Base-by-base conservation (phyloP, 1,139 yeast genomes). In the Hanseniaspora gamundiae region DNA sequence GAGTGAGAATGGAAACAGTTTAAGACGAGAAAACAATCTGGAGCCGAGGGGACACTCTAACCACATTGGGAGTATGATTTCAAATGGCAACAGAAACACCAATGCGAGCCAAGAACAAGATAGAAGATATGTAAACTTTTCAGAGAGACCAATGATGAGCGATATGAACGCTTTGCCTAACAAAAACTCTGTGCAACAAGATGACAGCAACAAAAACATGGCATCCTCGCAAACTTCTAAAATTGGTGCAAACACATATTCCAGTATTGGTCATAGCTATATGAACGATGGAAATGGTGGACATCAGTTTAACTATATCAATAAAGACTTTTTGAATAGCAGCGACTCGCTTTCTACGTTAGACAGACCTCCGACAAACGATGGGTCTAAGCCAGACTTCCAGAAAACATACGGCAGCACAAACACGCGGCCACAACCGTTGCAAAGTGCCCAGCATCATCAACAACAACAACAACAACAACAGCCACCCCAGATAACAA, bases 291-390 rank as follows among this genome's bases (percentile, higher is more conserved):
- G 35, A 28, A 39, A 40, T 27, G 28, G 42, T 14, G 43, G 39
- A 20, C 44, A 41, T 19, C 46, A 47, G 17, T 51, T 50, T 30
- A 46, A 48, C 14, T 49, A 49, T 29, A 50, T 50, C 16, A 51
- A 51, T 33, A 47, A 33, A 26, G 52, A 50, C 24, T 47, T 51
- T 30, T 39, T 44, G 22, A 41, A 44, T 20, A 44, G 47, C 19
- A 24, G 28, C 17, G 39, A 36, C 17, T 36, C 39, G 10, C 20
- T 36, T 11, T 24, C 28, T 3, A 36, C 39, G 9, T 6, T 36
- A 10, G 19, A 22, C 10, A 36, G 39, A 24, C 39, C 27, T 7
- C 3, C 28, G 2, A 36, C 29, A n/a, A 13, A 10, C 6, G 39
- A 36, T 11, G 20, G 26, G 9, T 16, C 6, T 4, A 17, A 13